These are phyloP conservation scores for Elsinoe australis DNA, from an alignment of 2,329 filamentous ascomycete genomes.

Conservation along the genomic window DNA sequence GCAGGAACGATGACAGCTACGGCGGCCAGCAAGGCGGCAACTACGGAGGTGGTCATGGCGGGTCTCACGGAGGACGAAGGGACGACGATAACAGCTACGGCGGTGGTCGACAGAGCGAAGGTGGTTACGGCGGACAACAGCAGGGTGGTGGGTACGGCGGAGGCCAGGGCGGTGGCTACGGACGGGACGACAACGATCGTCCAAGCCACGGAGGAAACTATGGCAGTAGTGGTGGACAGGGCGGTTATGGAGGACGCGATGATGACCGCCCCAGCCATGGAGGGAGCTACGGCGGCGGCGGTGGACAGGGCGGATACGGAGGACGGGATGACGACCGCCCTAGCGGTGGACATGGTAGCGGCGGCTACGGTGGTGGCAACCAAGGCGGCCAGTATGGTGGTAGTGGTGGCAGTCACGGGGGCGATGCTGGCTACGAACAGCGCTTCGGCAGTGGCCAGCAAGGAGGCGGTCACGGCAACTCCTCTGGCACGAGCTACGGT, in stretches of 20 bases:
- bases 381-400: slow-evolving; percentile 24
- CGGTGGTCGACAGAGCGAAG: slow-evolving; percentile 21
- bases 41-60: slow-evolving; percentile 19
- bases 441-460: slow-evolving; percentile 23
- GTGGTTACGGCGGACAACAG: slow-evolving; percentile 12
- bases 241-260: slow-evolving; percentile 18
- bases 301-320: slow-evolving; percentile 21
- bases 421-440: slow-evolving; percentile 23
- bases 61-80: too few species aligned
- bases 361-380: slow-evolving; percentile 24
- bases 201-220: slow-evolving; percentile 18
- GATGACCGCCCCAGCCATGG: slow-evolving; percentile 16
- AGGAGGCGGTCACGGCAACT: slow-evolving; percentile 28
- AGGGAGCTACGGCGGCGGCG: slow-evolving; percentile 20
- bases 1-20: slow-evolving; percentile 21
- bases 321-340: slow-evolving; percentile 18
- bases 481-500: slow-evolving; percentile 38
- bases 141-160: slow-evolving; percentile 22
- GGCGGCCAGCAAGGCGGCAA: slow-evolving; percentile 18
- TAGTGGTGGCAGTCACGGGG: slow-evolving; percentile 18
- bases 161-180: slow-evolving; percentile 19
- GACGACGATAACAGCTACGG: too few species aligned
- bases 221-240: slow-evolving; percentile 19
- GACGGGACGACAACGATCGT: too few species aligned
- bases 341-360: slow-evolving; percentile 23